Percentiles rank a stretch among this genome's conserved stretches.
phyloP scores from a whole-genome alignment of 2,329 filamentous ascomycete species.

The Aspergillus sp. region DNA sequence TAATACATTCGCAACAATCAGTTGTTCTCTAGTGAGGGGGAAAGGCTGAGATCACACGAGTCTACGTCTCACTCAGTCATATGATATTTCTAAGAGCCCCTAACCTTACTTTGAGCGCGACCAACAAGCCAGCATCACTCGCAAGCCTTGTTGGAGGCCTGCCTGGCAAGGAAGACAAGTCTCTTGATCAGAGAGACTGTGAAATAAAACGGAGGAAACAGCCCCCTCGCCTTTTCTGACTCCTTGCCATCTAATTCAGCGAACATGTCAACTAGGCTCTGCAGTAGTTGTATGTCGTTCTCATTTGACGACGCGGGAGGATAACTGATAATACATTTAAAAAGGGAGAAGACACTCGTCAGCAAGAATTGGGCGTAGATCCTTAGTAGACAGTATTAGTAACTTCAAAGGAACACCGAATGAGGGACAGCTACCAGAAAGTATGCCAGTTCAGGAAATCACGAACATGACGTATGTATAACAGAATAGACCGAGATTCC shows the following conservation, averaged over 20 bases:
- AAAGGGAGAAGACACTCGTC: conserved; percentile 24
- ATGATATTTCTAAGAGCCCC: too few species aligned
- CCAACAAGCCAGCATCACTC: background rate
- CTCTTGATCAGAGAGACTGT: conserved; percentile 20
- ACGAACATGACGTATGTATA: conserved; percentile 24
- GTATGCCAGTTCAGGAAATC: conserved; percentile 25
- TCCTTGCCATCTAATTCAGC: conserved; percentile 10
- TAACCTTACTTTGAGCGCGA: too few species aligned
- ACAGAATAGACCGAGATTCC: conserved; percentile 25
- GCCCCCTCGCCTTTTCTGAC: conserved; percentile 9
- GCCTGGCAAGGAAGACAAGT: conserved; percentile 27
- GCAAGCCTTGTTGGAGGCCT: conserved; percentile 10
- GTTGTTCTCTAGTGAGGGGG: too few species aligned
- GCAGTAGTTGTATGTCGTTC: conserved; percentile 22
- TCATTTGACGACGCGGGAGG: conserved; percentile 16
- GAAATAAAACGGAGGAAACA: conserved; percentile 27
- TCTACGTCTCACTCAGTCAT: too few species aligned
- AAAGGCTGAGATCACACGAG: too few species aligned
- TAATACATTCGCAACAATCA: too few species aligned
- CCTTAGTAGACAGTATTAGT: conserved; percentile 14
- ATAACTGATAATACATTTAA: conserved; percentile 23
- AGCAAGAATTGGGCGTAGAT: conserved; percentile 28
- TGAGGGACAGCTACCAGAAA: conserved; percentile 22
- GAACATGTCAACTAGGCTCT: conserved; percentile 19
- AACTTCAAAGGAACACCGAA: background rate